Conservation (phyloP, 257 asterid genomes). For the Echium plantagineum region DNA sequence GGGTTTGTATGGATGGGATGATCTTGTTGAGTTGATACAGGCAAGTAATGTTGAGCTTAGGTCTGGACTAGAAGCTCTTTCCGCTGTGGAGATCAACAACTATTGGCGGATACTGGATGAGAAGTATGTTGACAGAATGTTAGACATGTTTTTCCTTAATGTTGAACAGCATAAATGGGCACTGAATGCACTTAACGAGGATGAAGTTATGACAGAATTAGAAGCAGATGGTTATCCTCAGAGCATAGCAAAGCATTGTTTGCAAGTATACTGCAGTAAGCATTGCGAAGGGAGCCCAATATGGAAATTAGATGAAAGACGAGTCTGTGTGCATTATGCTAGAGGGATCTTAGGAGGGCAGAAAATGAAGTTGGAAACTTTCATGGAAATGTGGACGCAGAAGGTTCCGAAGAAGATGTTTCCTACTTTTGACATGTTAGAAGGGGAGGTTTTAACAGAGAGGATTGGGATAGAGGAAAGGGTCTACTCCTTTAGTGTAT, state of each 20-base stretch:
- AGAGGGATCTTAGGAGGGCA: conserved; percentile 51
- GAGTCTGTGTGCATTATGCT: conserved; percentile 57
- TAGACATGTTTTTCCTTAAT: conserved; percentile 65
- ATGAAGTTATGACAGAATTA: conserved; percentile 50
- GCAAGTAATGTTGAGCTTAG: conserved; percentile 77
- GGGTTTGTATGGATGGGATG: conserved; percentile 64
- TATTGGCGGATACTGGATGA: conserved; percentile 79
- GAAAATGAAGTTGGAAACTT: conserved; percentile 58
- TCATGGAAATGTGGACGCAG: conserved; percentile 58
- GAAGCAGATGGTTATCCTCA: conserved; percentile 67
- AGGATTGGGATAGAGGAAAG: conserved; percentile 63
- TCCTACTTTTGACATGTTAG: conserved; percentile 57
- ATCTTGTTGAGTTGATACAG: conserved; percentile 61
- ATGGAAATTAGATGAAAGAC: conserved; percentile 72
- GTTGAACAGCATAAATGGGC: conserved; percentile 63
- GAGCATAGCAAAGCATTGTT: conserved; percentile 52
- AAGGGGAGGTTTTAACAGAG: conserved; percentile 79
- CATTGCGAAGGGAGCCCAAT: conserved; percentile 30
- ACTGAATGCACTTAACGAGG: conserved; percentile 37
- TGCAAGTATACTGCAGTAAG: conserved; percentile 43
- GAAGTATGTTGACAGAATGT: conserved; percentile 36
- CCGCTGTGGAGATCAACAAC: conserved; percentile 69
- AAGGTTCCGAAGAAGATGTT: conserved; percentile 61
- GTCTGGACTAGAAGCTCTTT: conserved; percentile 45
- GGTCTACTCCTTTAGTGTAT: conserved; percentile 55